phyloP scores from a whole-genome alignment of 2,329 filamentous ascomycete genomes.

The Pseudogymnoascus sp. region DNA sequence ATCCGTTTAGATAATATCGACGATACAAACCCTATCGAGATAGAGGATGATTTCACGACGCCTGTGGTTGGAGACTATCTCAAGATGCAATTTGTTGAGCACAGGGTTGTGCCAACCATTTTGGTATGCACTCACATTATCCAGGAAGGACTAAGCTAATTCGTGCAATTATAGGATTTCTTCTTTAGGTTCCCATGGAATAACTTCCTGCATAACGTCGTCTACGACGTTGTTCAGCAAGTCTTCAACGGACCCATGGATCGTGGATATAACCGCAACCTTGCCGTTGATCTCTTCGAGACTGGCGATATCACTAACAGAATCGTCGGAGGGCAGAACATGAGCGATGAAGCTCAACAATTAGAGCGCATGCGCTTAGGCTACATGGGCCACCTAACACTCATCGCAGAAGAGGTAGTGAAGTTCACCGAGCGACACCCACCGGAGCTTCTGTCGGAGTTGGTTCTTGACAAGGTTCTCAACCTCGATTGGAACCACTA shows the following conservation, averaged over 20 bases:
- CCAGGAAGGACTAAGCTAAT: slow-evolving; percentile 15
- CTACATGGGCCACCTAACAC: slow-evolving; percentile 95
- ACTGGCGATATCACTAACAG: slow-evolving; percentile 81
- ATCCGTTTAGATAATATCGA: background rate
- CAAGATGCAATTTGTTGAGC: slow-evolving; percentile 93
- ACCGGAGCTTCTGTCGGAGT: slow-evolving; percentile 75
- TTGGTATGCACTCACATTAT: slow-evolving; percentile 53
- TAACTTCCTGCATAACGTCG: slow-evolving; percentile 97
- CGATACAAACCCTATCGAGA: background rate
- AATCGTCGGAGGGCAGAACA: slow-evolving; percentile 83
- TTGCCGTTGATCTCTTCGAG: slow-evolving; percentile 90
- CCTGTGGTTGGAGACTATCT: slow-evolving; percentile 90
- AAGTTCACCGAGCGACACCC: slow-evolving; percentile 96
- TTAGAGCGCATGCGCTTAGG: slow-evolving; percentile 85
- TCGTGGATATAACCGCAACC: slow-evolving; percentile 79
- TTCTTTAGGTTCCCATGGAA: slow-evolving; percentile 99
- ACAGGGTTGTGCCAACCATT: slow-evolving; percentile 91
- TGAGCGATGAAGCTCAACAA: slow-evolving; percentile 77
- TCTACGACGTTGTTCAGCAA: slow-evolving; percentile 97
- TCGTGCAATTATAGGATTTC: slow-evolving; percentile 58
- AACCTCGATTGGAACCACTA: slow-evolving; percentile 89
- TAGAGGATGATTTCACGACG: slow-evolving; percentile 15
- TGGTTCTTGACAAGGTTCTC: slow-evolving; percentile 81
- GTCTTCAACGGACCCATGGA: slow-evolving; percentile 99
- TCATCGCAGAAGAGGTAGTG: slow-evolving; percentile 96